Percentiles rank a stretch among this genome's conserved stretches.
phyloP scores from a whole-genome alignment of 1,284 basidiomycete species.

The Naganishia albida region DNA sequence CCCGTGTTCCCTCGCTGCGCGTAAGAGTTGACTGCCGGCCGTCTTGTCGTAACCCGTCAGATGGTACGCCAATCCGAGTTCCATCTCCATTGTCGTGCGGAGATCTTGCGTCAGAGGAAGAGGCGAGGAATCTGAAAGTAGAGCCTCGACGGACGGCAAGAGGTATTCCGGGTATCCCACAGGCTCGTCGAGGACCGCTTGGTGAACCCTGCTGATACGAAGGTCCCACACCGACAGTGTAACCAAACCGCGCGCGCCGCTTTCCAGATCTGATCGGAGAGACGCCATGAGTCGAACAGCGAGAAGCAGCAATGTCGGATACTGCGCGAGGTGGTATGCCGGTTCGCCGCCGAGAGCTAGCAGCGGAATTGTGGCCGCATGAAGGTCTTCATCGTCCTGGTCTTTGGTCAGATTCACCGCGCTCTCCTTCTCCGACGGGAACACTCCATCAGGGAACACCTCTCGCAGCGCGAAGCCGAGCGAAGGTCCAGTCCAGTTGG shows the following conservation, averaged over 20 bases:
- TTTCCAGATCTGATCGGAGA: slow-evolving; percentile 53
- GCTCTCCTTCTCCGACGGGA: slow-evolving; percentile 46
- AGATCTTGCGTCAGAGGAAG: slow-evolving; percentile 52
- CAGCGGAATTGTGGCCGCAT: slow-evolving; percentile 67
- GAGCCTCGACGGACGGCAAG: slow-evolving; percentile 58
- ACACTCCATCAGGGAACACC: slow-evolving; percentile 44
- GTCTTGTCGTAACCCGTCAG: slow-evolving; percentile 67
- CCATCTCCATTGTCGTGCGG: slow-evolving; percentile 68
- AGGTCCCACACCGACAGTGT: slow-evolving; percentile 76
- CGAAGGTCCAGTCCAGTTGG: slow-evolving; percentile 95
- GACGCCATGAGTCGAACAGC: slow-evolving; percentile 70
- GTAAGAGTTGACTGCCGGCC: slow-evolving; percentile 77
- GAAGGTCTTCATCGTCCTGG: slow-evolving; percentile 60
- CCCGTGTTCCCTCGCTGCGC: slow-evolving; percentile 73
- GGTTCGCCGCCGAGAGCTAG: slow-evolving; percentile 89
- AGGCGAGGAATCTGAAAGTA: slow-evolving; percentile 50
- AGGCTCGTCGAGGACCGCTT: slow-evolving; percentile 83
- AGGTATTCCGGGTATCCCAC: slow-evolving; percentile 63
- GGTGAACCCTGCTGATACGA: slow-evolving; percentile 71
- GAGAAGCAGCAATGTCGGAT: slow-evolving; percentile 72
- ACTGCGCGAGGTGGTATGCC: slow-evolving; percentile 83
- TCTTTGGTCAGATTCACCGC: not conserved
- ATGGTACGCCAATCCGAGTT: slow-evolving; percentile 79
- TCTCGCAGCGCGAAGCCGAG: slow-evolving; percentile 59
- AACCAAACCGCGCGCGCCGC: slow-evolving; percentile 47